Base-by-base conservation (phyloP, 176 grass and related monocot species). In the Juncus effusus region DNA sequence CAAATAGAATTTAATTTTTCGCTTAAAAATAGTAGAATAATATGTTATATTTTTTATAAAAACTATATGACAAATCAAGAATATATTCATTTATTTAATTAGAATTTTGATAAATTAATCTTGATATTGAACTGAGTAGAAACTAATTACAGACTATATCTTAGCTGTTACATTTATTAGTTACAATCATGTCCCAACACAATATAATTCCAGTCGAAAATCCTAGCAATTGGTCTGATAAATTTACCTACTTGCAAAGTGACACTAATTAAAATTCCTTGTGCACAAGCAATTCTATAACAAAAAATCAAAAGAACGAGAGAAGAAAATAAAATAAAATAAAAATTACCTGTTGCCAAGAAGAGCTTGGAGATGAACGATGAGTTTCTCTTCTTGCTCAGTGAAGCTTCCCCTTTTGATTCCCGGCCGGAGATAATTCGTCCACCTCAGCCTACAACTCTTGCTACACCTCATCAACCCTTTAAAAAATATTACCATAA, bases 391-490 rank as follows among this genome's bases (percentile, higher is more conserved):
- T 59, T 85, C 82, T 13, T 80, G 72, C 19, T 77, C 60, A 3
- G 38, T 77, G 82, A 85, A 85, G 73, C 79, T 80, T 5, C 82
- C 82, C 14, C 82, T 56, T 63, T 67, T 85, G 69, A 85, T 85
- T 14, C 82, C 88, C 0, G 88, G 88, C 59, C 88, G 52, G 35
- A 91, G 77, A 56, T 91, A 87, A 76, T 91, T 91, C 5, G 88
- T 91, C 88, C 88, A 91, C 42, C 88, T 78, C n/a, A 91, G 88
- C 38, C 88, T 78, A 74, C 88, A 91, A 63, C 88, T 91, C 84
- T 91, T 91, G 65, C 88, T 84, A 62, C 88, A 91, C 36, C 88
- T 80, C 74, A 85, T 85, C 60, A 85, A 63, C 36, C 82, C 82
- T 85, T 15, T 50, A 6, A 6, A 47, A 47, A 47, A 47, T 1